Percentiles rank a stretch among this genome's conserved stretches.
Conservation (phyloP, 169 alveolate species). For the Cryptosporidium canis region DNA sequence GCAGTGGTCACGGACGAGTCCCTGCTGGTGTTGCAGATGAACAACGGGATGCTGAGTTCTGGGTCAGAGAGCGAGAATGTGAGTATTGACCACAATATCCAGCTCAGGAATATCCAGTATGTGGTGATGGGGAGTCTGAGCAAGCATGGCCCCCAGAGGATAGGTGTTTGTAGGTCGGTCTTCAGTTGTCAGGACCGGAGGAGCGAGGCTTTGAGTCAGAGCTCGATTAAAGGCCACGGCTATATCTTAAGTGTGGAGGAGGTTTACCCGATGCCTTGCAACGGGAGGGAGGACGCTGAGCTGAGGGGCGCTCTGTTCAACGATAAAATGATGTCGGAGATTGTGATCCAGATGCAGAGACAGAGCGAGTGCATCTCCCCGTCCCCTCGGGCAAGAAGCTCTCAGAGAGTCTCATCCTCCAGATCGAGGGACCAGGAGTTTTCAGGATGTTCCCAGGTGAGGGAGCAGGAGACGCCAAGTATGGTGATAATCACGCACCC, state of each 20-base stretch:
- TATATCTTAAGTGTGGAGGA: slow-evolving; percentile 17
- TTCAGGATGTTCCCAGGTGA: not conserved
- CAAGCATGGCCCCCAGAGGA: not conserved
- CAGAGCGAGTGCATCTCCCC: slow-evolving; percentile 24
- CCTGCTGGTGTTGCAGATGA: slow-evolving; percentile 7
- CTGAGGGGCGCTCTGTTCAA: not conserved
- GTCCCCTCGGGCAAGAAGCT: slow-evolving; percentile 5
- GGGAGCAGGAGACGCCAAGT: slow-evolving; percentile 17
- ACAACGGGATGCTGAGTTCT: not conserved
- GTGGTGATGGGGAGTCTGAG: slow-evolving; percentile 13
- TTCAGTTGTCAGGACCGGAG: not conserved
- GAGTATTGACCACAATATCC: slow-evolving; percentile 1
- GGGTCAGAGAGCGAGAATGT: slow-evolving; percentile 19
- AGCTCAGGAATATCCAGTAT: slow-evolving; percentile 12
- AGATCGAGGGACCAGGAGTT: not conserved
- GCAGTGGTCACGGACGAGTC: slow-evolving; percentile 53
- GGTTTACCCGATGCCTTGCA: slow-evolving; percentile 32
- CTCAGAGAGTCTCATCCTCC: not conserved
- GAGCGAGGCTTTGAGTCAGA: not conserved
- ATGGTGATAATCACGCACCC: slow-evolving; percentile 47
- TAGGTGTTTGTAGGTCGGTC: not conserved
- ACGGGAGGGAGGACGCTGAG: not conserved
- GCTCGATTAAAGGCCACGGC: slow-evolving; percentile 28
- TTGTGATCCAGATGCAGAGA: slow-evolving; percentile 42
- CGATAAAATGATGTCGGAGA: slow-evolving; percentile 43